A percentile compares a stretch with the other conserved stretches of the same genome.
Conservation (phyloP, 768 basidiomycete species). For the Trametes elegans region DNA sequence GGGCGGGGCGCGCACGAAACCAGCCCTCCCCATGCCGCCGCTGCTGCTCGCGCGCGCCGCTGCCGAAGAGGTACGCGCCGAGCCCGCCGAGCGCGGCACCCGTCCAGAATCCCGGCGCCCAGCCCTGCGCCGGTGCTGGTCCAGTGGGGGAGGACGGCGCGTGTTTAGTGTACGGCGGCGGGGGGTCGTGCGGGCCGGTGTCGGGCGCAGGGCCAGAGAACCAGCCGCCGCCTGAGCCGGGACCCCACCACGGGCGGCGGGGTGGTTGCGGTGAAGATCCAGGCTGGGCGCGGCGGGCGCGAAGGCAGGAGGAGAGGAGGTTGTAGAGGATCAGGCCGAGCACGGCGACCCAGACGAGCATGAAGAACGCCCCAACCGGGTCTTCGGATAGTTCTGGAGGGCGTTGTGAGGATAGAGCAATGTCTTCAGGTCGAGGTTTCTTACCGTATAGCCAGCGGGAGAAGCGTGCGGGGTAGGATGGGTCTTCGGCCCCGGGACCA, state of each 20-base stretch:
- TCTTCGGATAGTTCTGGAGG: conserved; percentile 31
- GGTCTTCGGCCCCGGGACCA: conserved; percentile 12
- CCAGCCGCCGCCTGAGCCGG: conserved; percentile 45
- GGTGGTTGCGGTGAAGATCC: conserved; percentile 30
- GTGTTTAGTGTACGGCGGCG: conserved; percentile 56
- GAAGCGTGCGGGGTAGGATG: conserved; percentile 15
- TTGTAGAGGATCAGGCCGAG: conserved; percentile 55
- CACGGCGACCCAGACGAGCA: conserved; percentile 53
- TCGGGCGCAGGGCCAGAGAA: conserved; percentile 46
- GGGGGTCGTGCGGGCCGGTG: conserved; percentile 34
- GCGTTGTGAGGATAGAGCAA: background rate
- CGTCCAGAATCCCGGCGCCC: conserved; percentile 83
- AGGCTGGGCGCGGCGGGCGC: conserved; percentile 30
- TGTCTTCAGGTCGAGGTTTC: background rate
- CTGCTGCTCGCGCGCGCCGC: conserved; percentile 29
- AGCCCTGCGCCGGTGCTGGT: conserved; percentile 34
- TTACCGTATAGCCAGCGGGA: conserved; percentile 18
- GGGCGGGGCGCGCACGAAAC: conserved; percentile 26
- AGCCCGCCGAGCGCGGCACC: conserved; percentile 75
- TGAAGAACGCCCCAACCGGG: conserved; percentile 49
- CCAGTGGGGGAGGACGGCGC: conserved; percentile 27
- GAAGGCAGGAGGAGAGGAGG: conserved; percentile 54
- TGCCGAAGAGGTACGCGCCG: conserved; percentile 58
- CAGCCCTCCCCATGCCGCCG: no score
- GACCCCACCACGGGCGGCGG: conserved; percentile 36